Evolutionary conservation across 1,284 basidiomycete species (phyloP).

Genomic region (Tilletia caries): DNA sequence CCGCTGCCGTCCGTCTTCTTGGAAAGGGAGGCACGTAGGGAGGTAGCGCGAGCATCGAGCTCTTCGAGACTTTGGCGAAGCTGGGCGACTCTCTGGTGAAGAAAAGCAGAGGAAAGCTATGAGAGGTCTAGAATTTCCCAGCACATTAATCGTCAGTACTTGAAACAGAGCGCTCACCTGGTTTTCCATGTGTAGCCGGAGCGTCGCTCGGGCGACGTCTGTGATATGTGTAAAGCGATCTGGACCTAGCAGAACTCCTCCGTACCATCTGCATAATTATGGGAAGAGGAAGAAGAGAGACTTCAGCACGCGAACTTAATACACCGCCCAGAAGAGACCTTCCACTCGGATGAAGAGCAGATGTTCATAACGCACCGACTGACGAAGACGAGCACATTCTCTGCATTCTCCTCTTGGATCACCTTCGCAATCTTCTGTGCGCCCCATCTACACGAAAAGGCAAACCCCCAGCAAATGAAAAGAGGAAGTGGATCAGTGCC

Average conservation of each 20-base stretch:
- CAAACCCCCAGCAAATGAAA: too few species aligned
- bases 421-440: constrained; percentile 37
- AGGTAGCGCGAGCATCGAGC: constrained; percentile 30
- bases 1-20: neutral
- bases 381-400: constrained; percentile 47
- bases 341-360: too few species aligned
- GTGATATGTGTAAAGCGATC: constrained; percentile 74
- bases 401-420: constrained; percentile 40
- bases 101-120: constrained; percentile 57
- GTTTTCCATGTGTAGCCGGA: constrained; percentile 64
- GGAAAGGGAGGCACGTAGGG: neutral
- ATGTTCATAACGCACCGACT: constrained; percentile 21
- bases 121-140: too few species aligned
- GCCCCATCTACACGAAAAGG: constrained; percentile 25
- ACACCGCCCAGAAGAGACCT: too few species aligned
- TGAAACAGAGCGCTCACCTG: constrained; percentile 55
- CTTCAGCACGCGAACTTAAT: neutral
- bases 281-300: neutral
- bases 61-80: constrained; percentile 27
- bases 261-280: constrained; percentile 67
- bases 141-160: too few species aligned
- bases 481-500: neutral
- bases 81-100: constrained; percentile 55
- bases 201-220: constrained; percentile 69
- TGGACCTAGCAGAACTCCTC: constrained; percentile 68